Evolutionary conservation across 805 yeast genomes (phyloP).

Genomic region (Wickerhamia fluorescens): DNA sequence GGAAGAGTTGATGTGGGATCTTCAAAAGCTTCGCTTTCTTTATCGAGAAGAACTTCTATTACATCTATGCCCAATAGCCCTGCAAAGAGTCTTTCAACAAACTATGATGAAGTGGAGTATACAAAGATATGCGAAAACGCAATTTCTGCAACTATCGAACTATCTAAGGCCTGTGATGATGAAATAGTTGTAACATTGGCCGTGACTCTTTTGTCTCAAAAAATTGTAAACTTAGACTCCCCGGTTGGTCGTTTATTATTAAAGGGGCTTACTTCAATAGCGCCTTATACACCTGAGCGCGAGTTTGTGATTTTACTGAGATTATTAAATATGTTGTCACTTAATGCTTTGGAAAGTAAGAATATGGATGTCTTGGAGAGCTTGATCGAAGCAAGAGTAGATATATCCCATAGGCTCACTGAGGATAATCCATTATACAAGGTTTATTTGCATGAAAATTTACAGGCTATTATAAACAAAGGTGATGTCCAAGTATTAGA

Average conservation of each 20-base stretch:
- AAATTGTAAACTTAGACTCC: conserved; percentile 43
- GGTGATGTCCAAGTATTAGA: conserved; percentile 76
- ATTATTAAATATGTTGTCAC: conserved; percentile 46
- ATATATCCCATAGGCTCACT: conserved; percentile 38
- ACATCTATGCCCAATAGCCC: conserved; percentile 1
- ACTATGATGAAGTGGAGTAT: conserved; percentile 26
- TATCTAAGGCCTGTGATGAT: conserved; percentile 61
- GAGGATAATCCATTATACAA: conserved; percentile 35
- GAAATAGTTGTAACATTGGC: conserved; percentile 70
- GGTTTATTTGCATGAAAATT: conserved; percentile 56
- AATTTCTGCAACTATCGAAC: conserved; percentile 57
- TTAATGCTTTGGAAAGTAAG: conserved; percentile 36
- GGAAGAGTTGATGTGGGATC: neutral
- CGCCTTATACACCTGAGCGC: conserved; percentile 52
- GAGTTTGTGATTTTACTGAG: conserved; percentile 62
- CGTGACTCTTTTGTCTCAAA: conserved; percentile 76
- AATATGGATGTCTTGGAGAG: conserved; percentile 31
- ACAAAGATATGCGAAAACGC: conserved; percentile 53
- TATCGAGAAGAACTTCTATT: conserved; percentile 8
- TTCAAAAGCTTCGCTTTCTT: conserved; percentile 7
- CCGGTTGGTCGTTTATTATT: conserved; percentile 51
- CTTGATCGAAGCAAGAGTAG: conserved; percentile 45
- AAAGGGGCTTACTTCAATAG: conserved; percentile 56
- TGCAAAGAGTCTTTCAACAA: conserved; percentile 2
- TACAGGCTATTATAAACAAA: conserved; percentile 59